These are phyloP conservation scores for Atalantia buxifolia DNA, from an alignment of 345 rosid genomes.

Conservation along the genomic window DNA sequence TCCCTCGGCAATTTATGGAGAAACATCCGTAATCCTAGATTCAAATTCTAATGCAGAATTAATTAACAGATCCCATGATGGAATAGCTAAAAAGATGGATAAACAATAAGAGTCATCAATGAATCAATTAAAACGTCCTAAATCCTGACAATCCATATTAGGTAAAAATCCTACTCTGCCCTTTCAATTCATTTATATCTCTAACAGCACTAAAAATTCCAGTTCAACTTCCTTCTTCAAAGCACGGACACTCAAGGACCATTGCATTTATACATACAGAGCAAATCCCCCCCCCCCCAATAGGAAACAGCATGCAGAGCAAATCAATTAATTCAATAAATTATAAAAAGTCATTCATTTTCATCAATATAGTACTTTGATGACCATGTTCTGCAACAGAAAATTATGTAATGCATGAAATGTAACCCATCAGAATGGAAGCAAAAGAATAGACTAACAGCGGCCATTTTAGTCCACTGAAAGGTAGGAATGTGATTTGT, in stretches of 20 bases:
- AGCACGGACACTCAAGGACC: neutral
- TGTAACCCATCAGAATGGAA: neutral
- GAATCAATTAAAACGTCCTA: neutral
- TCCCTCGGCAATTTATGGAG: neutral
- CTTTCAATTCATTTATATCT: neutral
- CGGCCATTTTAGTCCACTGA: no score
- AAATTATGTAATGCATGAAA: neutral
- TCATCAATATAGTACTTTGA: neutral
- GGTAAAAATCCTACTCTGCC: neutral
- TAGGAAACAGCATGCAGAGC: neutral
- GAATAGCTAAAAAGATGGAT: neutral
- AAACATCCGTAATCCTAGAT: neutral
- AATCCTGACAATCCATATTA: neutral
- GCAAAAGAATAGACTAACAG: neutral
- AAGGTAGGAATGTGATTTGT: no score
- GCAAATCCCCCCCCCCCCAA: neutral
- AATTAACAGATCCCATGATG: neutral
- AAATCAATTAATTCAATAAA: neutral
- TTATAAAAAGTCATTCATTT: neutral
- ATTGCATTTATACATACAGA: neutral
- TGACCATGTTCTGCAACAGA: neutral
- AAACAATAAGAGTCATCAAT: neutral
- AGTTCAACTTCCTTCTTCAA: constrained; percentile 1
- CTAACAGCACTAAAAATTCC: neutral
- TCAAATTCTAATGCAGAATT: neutral